These are phyloP conservation scores for Paraurostyla sp. DNA, from an alignment of 73 alveolate genomes.

Conservation along the genomic window DNA sequence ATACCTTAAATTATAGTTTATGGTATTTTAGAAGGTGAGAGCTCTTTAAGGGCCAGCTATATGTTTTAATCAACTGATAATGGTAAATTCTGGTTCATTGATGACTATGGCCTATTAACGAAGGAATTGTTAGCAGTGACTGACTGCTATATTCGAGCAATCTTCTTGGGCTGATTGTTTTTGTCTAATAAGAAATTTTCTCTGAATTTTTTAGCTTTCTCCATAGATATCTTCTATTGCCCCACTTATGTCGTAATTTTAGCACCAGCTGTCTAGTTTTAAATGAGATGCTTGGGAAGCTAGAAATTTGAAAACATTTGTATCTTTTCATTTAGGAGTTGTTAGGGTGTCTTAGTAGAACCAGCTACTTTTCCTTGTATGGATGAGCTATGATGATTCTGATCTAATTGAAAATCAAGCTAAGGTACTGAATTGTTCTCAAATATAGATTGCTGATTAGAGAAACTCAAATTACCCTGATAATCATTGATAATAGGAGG, in stretches of 20 bases:
- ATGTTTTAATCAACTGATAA: too few species aligned
- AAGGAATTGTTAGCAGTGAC: too few species aligned
- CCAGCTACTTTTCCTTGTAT: too few species aligned
- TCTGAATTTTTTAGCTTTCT: slow-evolving; percentile 29
- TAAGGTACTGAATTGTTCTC: background rate
- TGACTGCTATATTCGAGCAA: background rate
- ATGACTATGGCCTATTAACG: too few species aligned
- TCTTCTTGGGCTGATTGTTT: background rate
- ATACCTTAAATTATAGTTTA: background rate
- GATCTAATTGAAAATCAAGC: background rate
- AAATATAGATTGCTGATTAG: background rate
- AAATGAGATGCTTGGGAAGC: background rate
- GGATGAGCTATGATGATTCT: too few species aligned
- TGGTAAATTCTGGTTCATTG: too few species aligned
- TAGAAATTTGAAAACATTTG: background rate
- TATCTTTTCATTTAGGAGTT: background rate
- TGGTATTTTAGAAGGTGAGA: background rate
- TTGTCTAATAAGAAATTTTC: slow-evolving; percentile 29
- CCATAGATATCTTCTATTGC: slow-evolving; percentile 23
- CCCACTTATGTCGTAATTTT: background rate
- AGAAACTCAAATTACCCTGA: slow-evolving; percentile 1
- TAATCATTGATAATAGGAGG: background rate
- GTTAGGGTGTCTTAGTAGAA: too few species aligned
- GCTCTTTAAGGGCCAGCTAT: too few species aligned
- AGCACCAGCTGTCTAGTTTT: background rate